These are phyloP conservation scores for Mucor circinelloides DNA, from an alignment of 371 early-diverging fungal genomes.

Conservation along the genomic window DNA sequence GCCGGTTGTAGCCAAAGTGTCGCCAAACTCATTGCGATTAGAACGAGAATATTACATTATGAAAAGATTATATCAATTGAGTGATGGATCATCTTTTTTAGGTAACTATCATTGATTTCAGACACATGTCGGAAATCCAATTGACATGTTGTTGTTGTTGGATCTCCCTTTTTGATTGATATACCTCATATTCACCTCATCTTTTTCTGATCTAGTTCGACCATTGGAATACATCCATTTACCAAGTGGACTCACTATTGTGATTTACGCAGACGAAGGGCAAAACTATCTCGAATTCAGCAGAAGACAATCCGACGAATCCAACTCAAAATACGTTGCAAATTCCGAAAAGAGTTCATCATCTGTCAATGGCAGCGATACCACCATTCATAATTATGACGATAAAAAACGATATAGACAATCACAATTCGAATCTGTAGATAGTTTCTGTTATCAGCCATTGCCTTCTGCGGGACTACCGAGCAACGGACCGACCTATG, in stretches of 20 bases:
- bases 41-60: slow-evolving; percentile 49
- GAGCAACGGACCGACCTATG: slow-evolving; percentile 24
- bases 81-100: slow-evolving; percentile 36
- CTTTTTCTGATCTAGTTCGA: slow-evolving; percentile 25
- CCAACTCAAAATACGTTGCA: not conserved
- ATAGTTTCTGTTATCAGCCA: not conserved
- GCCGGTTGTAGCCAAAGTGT: slow-evolving; percentile 45
- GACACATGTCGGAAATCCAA: not conserved
- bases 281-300: slow-evolving; percentile 23
- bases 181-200: not conserved
- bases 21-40: slow-evolving; percentile 37
- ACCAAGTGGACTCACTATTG: slow-evolving; percentile 39
- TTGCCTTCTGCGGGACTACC: slow-evolving; percentile 13
- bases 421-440: not conserved
- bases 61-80: slow-evolving; percentile 37
- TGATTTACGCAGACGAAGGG: slow-evolving; percentile 42
- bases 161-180: not conserved
- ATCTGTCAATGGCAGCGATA: slow-evolving; percentile 8
- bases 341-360: not conserved
- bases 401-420: slow-evolving; percentile 3
- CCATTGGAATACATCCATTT: slow-evolving; percentile 43
- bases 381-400: not conserved
- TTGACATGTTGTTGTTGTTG: not conserved
- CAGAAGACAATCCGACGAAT: slow-evolving; percentile 14
- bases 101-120: slow-evolving; percentile 22